Conservation (phyloP, 2,329 filamentous ascomycete species). For the Talaromyces pinophilus region DNA sequence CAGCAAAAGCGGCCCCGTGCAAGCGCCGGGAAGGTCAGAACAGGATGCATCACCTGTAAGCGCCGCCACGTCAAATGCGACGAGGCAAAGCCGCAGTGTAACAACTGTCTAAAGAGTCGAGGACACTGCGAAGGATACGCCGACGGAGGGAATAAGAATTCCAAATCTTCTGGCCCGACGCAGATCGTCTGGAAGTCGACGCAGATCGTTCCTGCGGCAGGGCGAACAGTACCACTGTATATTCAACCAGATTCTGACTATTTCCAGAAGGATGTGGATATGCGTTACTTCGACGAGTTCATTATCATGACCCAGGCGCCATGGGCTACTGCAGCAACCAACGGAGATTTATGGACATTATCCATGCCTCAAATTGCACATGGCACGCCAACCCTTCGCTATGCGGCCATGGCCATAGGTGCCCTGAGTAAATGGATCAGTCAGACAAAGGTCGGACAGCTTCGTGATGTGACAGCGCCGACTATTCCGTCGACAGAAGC, state of each 20-base stretch:
- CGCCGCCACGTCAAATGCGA: conserved; percentile 19
- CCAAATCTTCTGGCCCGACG: conserved; percentile 1
- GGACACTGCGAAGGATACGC: conserved; percentile 12
- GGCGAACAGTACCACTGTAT: conserved; percentile 1
- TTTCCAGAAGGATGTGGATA: not conserved
- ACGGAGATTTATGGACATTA: conserved; percentile 13
- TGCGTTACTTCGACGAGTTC: conserved; percentile 14
- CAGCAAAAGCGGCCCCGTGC: conserved; percentile 12
- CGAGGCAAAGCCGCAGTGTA: conserved; percentile 14
- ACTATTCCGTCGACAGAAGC: conserved; percentile 7
- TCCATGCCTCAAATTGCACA: conserved; percentile 11
- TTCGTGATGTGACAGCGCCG: conserved; percentile 3
- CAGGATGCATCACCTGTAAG: conserved; percentile 18
- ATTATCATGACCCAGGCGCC: not conserved
- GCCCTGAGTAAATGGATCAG: conserved; percentile 16
- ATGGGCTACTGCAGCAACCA: conserved; percentile 13
- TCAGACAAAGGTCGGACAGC: not conserved
- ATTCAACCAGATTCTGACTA: not conserved
- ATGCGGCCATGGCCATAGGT: conserved; percentile 16
- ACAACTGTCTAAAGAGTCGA: conserved; percentile 6
- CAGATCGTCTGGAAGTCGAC: conserved; percentile 13
- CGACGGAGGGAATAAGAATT: not conserved
- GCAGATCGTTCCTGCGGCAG: not conserved
- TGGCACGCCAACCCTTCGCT: conserved; percentile 10
- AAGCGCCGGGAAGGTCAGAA: conserved; percentile 15